Conservation (phyloP, 2,329 filamentous ascomycete species). For the Talaromyces sp. region DNA sequence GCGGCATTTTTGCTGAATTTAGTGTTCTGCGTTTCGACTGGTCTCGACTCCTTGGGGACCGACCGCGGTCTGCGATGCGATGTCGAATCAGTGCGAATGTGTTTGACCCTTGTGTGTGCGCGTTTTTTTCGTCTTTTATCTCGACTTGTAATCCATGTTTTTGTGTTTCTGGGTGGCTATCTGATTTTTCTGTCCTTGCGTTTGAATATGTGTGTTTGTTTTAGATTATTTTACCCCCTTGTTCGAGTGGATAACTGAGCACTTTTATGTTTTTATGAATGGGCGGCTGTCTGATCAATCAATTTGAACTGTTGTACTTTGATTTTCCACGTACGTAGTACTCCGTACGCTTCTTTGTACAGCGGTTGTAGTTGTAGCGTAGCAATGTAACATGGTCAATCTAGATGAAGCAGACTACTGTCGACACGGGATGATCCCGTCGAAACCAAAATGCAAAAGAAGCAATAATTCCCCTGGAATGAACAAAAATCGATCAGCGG, state of each 20-base stretch:
- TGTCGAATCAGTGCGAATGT: neutral
- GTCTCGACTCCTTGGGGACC: neutral
- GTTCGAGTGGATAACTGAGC: conserved; percentile 28
- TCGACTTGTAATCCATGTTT: conserved; percentile 12
- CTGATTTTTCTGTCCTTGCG: conserved; percentile 17
- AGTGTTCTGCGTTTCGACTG: conserved; percentile 7
- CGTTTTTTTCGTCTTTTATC: conserved; percentile 14
- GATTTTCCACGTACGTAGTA: no score
- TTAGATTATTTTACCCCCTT: conserved; percentile 12
- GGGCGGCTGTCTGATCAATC: conserved; percentile 40
- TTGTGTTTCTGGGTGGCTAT: conserved; percentile 22
- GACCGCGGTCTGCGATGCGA: neutral
- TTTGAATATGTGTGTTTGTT: conserved; percentile 8
- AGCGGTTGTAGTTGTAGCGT: neutral
- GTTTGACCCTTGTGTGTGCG: conserved; percentile 3
- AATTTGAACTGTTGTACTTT: conserved; percentile 8
- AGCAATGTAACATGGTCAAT: neutral
- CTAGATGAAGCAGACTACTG: neutral
- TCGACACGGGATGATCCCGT: neutral
- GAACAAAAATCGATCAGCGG: neutral
- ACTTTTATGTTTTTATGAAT: conserved; percentile 22
- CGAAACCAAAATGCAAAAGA: neutral
- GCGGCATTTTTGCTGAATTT: conserved; percentile 15
- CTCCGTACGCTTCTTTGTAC: no score
- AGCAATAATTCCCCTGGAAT: neutral